A percentile compares a stretch with the other conserved stretches of the same genome.
Conservation (phyloP, 2,329 filamentous ascomycete species). For the Bipolaris victoriae region DNA sequence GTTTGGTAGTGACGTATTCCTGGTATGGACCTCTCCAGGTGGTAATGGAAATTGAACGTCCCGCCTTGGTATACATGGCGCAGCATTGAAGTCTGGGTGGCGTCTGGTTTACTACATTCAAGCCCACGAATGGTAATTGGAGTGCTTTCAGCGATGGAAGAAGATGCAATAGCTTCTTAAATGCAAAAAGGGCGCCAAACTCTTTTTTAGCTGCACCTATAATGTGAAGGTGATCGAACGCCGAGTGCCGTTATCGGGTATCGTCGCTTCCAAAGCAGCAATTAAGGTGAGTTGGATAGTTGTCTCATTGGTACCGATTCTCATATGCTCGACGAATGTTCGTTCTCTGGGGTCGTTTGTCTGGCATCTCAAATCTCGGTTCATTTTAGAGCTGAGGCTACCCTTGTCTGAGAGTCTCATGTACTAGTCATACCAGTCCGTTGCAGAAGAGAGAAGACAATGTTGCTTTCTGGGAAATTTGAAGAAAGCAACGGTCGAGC, state of each 20-base stretch:
- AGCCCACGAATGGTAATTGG: neutral
- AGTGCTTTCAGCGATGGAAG: neutral
- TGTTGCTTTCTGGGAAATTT: neutral
- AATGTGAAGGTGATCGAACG: neutral
- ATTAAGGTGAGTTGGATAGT: neutral
- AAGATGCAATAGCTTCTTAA: neutral
- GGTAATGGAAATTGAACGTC: neutral
- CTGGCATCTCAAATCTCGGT: neutral
- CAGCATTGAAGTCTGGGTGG: neutral
- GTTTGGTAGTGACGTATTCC: neutral
- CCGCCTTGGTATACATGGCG: neutral
- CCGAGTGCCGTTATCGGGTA: neutral
- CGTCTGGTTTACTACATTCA: neutral
- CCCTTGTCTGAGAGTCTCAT: neutral
- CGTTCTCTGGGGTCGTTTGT: neutral
- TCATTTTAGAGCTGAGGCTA: neutral
- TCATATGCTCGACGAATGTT: neutral
- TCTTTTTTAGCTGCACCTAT: neutral
- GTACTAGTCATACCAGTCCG: neutral
- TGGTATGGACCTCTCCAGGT: neutral
- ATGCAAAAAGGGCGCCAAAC: neutral
- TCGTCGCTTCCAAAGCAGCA: neutral
- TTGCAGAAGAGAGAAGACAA: neutral
- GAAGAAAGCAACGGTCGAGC: neutral
- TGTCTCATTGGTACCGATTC: neutral